Evolutionary conservation across 768 basidiomycete genomes (phyloP).

Genomic region (Hemileccinum impolitum): DNA sequence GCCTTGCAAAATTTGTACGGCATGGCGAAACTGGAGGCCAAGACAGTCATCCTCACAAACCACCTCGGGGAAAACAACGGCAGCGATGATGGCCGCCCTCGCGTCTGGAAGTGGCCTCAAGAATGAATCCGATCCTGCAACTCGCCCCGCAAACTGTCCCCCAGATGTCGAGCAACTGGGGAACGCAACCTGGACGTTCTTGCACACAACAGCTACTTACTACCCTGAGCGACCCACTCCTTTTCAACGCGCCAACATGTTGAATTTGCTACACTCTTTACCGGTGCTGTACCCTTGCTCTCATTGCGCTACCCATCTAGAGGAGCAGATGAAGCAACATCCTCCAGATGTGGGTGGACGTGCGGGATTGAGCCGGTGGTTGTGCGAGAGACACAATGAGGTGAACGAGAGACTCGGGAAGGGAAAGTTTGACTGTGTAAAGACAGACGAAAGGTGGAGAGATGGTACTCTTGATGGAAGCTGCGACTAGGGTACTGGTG

Average conservation of each 20-base stretch:
- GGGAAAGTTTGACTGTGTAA: conserved; percentile 74
- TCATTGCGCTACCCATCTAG: conserved; percentile 82
- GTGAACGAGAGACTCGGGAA: conserved; percentile 89
- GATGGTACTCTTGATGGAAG: conserved; percentile 86
- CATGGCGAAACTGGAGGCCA: conserved; percentile 70
- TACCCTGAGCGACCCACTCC: conserved; percentile 82
- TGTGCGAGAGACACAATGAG: conserved; percentile 91
- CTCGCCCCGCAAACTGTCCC: conserved; percentile 69
- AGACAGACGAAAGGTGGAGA: conserved; percentile 86
- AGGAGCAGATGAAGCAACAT: conserved; percentile 56
- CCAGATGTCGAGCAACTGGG: conserved; percentile 89
- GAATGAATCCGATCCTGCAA: conserved; percentile 30
- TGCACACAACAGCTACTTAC: conserved; percentile 93
- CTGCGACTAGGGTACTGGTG: conserved; percentile 60
- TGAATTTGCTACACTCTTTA: conserved; percentile 69
- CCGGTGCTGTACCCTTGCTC: conserved; percentile 87
- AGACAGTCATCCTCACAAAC: conserved; percentile 28
- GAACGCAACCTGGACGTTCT: conserved; percentile 93
- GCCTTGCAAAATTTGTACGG: conserved; percentile 89
- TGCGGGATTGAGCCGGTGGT: conserved; percentile 70
- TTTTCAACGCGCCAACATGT: conserved; percentile 79
- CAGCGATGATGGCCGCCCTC: conserved; percentile 33
- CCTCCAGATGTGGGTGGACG: conserved; percentile 81
- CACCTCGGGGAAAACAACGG: conserved; percentile 31
- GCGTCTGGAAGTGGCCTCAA: conserved; percentile 29